phyloP scores from a whole-genome alignment of 768 basidiomycete genomes.

The Pisolithus orientalis region DNA sequence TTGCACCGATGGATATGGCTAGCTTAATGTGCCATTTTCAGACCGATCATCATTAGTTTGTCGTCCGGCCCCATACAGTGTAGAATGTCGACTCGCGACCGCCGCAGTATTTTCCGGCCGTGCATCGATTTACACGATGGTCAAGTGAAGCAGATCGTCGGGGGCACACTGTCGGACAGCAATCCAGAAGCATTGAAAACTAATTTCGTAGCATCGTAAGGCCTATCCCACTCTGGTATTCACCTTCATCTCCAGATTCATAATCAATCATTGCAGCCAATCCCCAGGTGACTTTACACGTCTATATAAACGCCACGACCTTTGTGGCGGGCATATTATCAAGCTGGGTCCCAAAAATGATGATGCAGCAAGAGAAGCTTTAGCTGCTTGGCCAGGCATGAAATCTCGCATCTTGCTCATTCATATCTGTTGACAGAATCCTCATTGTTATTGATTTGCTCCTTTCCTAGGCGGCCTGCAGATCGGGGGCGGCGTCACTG shows the following conservation, averaged over 20 bases:
- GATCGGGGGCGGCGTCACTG: slow-evolving; percentile 89
- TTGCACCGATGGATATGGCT: too few species aligned
- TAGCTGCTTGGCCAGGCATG: slow-evolving; percentile 76
- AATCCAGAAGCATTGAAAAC: slow-evolving; percentile 60
- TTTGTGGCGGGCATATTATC: slow-evolving; percentile 91
- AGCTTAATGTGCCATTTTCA: too few species aligned
- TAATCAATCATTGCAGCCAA: slow-evolving; percentile 40
- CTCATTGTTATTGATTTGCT: slow-evolving; percentile 3
- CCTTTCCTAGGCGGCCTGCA: slow-evolving; percentile 62
- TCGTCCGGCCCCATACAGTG: too few species aligned
- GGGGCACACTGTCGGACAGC: slow-evolving; percentile 79
- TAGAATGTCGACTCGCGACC: slow-evolving; percentile 2
- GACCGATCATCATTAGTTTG: too few species aligned
- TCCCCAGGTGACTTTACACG: slow-evolving; percentile 74
- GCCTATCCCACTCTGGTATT: slow-evolving; percentile 15
- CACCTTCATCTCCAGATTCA: slow-evolving; percentile 5
- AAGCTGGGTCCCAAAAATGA: slow-evolving; percentile 92
- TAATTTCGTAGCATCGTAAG: slow-evolving; percentile 86
- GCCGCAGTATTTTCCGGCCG: slow-evolving; percentile 64
- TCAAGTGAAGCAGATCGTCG: slow-evolving; percentile 96
- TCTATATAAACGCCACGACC: slow-evolving; percentile 61
- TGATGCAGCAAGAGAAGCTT: slow-evolving; percentile 77
- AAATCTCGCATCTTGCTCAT: slow-evolving; percentile 11
- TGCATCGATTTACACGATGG: slow-evolving; percentile 97
- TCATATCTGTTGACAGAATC: neutral